Evolutionary conservation across 352 stramenopile genomes (phyloP).

Genomic region (Saprolegnia parasitica): DNA sequence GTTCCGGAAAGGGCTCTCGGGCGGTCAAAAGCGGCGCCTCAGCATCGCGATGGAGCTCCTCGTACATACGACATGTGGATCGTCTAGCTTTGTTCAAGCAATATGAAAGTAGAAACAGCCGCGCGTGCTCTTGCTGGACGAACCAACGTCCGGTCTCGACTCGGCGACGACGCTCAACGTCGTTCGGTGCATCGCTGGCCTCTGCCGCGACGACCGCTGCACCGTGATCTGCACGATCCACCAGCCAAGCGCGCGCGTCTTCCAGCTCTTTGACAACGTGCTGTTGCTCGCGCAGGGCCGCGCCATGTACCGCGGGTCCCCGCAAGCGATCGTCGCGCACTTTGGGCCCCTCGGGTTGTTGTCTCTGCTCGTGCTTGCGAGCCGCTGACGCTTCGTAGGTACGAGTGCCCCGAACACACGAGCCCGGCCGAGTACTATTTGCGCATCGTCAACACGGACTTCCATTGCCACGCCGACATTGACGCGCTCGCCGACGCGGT

Average conservation of each 20-base stretch:
- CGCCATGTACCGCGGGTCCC: conserved; percentile 72
- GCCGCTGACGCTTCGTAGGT: not conserved
- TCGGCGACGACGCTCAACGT: conserved; percentile 45
- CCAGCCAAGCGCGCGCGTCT: conserved; percentile 56
- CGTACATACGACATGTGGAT: too few relatives aligned
- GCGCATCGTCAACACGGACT: conserved; percentile 54
- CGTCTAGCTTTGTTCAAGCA: too few relatives aligned
- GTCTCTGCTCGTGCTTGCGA: too few relatives aligned
- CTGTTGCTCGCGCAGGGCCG: conserved; percentile 58
- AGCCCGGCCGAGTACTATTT: conserved; percentile 58
- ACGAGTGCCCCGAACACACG: conserved; percentile 43
- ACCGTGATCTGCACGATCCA: conserved; percentile 65
- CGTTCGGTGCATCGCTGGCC: conserved; percentile 40
- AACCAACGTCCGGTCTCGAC: conserved; percentile 59
- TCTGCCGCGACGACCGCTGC: conserved; percentile 37
- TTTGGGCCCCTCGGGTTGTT: conserved; percentile 30
- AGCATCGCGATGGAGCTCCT: conserved; percentile 78
- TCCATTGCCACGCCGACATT: conserved; percentile 42
- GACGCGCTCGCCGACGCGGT: conserved; percentile 32
- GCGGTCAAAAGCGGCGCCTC: conserved; percentile 75
- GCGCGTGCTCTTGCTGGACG: conserved; percentile 72
- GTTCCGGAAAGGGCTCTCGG: conserved; percentile 80
- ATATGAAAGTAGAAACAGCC: conserved; percentile 36
- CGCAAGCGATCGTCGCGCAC: conserved; percentile 38
- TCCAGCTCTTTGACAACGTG: conserved; percentile 56